Conservation (phyloP, 257 asterid genomes). For the Catharanthus roseus region DNA sequence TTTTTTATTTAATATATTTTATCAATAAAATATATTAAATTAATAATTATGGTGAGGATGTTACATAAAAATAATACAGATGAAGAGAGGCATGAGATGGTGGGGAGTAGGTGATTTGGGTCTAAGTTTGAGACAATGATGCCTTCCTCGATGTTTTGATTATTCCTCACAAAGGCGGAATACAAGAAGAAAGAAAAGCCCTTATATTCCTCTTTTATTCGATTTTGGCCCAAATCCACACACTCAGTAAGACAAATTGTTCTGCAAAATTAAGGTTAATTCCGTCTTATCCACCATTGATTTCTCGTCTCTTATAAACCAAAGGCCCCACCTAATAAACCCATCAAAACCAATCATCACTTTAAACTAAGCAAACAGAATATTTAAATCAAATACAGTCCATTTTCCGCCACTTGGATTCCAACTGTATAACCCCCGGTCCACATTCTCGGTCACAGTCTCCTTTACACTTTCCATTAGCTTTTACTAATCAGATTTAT, state of each 20-base stretch:
- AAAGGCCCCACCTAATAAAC: constrained; percentile 7
- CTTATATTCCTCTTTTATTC: not conserved
- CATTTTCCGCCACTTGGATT: not conserved
- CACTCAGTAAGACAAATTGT: constrained; percentile 5
- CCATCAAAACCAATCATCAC: constrained; percentile 1
- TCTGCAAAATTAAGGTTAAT: constrained; percentile 11
- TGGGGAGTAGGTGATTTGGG: too few relatives aligned
- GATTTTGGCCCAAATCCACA: not conserved
- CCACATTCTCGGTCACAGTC: not conserved
- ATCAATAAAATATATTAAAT: too few relatives aligned
- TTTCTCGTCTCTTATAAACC: not conserved
- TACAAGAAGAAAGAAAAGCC: not conserved
- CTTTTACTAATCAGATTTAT: too few relatives aligned
- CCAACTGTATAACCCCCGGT: not conserved
- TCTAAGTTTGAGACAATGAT: too few relatives aligned
- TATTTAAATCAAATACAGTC: constrained; percentile 8
- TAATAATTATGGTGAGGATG: too few relatives aligned
- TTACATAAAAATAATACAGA: too few relatives aligned
- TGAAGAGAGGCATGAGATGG: too few relatives aligned
- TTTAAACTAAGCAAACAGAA: not conserved
- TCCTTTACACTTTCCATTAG: not conserved
- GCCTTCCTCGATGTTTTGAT: not conserved
- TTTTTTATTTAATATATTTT: too few relatives aligned
- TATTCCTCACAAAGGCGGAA: not conserved
- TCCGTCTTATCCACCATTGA: too few relatives aligned